phyloP scores from a whole-genome alignment of 129 eudicot species.

The Saposhnikovia divaricata region DNA sequence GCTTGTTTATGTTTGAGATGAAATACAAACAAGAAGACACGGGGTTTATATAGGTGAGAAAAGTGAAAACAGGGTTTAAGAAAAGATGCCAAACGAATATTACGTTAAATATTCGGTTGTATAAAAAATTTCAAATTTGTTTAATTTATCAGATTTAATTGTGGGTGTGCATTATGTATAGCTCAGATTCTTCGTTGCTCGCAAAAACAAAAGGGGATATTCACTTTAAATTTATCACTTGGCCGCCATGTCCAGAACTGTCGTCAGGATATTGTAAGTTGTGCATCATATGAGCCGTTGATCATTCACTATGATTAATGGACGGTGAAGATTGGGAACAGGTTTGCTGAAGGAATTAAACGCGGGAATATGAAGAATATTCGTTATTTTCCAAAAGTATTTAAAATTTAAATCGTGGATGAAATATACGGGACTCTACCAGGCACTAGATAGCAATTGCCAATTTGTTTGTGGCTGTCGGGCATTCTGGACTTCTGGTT shows the following conservation, averaged over 20 bases:
- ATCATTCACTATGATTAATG: not conserved
- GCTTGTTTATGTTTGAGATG: not conserved
- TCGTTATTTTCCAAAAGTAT: not conserved
- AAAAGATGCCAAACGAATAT: not conserved
- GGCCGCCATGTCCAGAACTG: not conserved
- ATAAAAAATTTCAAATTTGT: too few relatives aligned
- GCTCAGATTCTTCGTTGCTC: not conserved
- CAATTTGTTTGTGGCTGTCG: not conserved
- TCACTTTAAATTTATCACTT: not conserved
- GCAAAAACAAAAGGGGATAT: not conserved
- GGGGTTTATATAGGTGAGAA: constrained; percentile 29
- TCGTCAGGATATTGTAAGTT: not conserved
- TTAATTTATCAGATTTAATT: too few relatives aligned
- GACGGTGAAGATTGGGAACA: not conserved
- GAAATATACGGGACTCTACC: not conserved
- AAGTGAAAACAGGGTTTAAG: not conserved
- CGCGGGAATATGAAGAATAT: constrained; percentile 1
- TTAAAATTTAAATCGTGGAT: not conserved
- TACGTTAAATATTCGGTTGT: not conserved
- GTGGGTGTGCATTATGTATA: too few relatives aligned
- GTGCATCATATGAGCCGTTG: not conserved
- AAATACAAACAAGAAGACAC: not conserved
- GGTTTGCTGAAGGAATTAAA: not conserved
- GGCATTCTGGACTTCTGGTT: not conserved
- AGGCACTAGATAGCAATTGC: not conserved